phyloP scores from a whole-genome alignment of 1,284 basidiomycete species.

The Rhodofomes roseus region DNA sequence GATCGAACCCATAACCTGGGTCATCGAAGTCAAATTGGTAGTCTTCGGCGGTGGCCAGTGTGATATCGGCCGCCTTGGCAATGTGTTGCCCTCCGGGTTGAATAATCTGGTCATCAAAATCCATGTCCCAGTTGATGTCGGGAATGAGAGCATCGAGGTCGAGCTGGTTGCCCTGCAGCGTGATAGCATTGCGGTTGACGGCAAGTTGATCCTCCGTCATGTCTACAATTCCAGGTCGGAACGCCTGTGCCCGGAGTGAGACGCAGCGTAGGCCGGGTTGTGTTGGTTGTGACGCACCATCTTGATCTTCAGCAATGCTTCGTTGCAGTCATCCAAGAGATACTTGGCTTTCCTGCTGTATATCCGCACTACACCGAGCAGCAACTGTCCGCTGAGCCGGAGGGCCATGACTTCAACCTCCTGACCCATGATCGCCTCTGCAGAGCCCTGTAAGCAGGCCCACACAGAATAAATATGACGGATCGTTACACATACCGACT shows the following conservation, averaged over 20 bases:
- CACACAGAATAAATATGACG: too few species aligned
- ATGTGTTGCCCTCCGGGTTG: slow-evolving; percentile 74
- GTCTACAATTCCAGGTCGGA: slow-evolving; percentile 90
- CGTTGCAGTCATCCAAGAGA: slow-evolving; percentile 95
- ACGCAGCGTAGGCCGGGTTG: slow-evolving; percentile 4
- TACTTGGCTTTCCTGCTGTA: slow-evolving; percentile 98
- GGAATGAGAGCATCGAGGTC: slow-evolving; percentile 81
- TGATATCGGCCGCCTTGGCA: slow-evolving; percentile 81
- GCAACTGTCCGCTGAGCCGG: slow-evolving; percentile 89
- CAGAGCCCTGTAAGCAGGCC: neutral
- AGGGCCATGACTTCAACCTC: slow-evolving; percentile 90
- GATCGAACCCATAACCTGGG: slow-evolving; percentile 56
- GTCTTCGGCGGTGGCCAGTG: slow-evolving; percentile 68
- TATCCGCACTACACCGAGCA: slow-evolving; percentile 95
- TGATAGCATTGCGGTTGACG: slow-evolving; percentile 85
- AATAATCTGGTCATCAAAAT: slow-evolving; percentile 66
- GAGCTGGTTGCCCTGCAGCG: slow-evolving; percentile 69
- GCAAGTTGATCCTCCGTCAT: slow-evolving; percentile 92
- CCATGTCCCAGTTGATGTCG: slow-evolving; percentile 78
- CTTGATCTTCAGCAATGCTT: slow-evolving; percentile 92
- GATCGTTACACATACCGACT: slow-evolving; percentile 61
- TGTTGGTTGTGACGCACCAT: slow-evolving; percentile 53
- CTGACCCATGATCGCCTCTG: slow-evolving; percentile 87
- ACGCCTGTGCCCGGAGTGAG: slow-evolving; percentile 53
- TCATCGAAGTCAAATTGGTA: slow-evolving; percentile 59